phyloP scores from a whole-genome alignment of 1,284 basidiomycete species.

The Moesziomyces globuligerus region DNA sequence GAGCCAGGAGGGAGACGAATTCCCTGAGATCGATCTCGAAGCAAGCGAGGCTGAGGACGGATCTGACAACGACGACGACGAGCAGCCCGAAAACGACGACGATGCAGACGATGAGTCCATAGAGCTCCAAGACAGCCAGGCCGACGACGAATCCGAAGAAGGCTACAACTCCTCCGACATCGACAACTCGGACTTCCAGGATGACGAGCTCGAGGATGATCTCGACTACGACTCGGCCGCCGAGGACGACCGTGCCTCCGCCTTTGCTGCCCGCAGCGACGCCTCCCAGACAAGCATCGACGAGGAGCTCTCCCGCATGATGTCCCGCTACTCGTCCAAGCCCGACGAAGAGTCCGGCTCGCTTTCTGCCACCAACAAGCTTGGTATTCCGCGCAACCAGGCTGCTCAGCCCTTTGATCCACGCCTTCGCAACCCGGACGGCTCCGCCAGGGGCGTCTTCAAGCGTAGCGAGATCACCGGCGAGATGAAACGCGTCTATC shows the following conservation, averaged over 20 bases:
- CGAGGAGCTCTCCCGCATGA: conserved; percentile 59
- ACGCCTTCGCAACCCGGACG: conserved; percentile 71
- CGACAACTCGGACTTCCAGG: conserved; percentile 31
- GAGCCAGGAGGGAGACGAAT: conserved; percentile 65
- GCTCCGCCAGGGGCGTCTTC: conserved; percentile 62
- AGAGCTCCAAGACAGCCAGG: conserved; percentile 31
- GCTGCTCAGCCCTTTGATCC: conserved; percentile 73
- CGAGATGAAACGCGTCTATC: conserved; percentile 84
- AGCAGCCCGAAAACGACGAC: conserved; percentile 46
- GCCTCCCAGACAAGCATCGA: conserved; percentile 50
- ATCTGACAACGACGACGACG: conserved; percentile 27
- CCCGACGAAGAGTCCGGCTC: conserved; percentile 64
- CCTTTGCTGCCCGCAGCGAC: conserved; percentile 41
- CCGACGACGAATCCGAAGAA: conserved; percentile 29
- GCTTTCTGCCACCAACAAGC: conserved; percentile 54
- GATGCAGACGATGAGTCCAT: conserved; percentile 51
- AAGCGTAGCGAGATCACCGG: conserved; percentile 85
- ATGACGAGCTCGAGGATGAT: conserved; percentile 25
- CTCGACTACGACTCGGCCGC: conserved; percentile 53
- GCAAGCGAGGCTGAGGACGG: conserved; percentile 60
- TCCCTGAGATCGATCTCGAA: conserved; percentile 70
- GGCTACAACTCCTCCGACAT: conserved; percentile 46
- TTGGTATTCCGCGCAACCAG: conserved; percentile 60
- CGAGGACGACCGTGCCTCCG: conserved; percentile 51
- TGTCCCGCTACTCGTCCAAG: conserved; percentile 66